A percentile compares a stretch with the other conserved stretches of the same genome.
phyloP scores from a whole-genome alignment of 2,329 filamentous ascomycete genomes.

The Trichoderma cornu-damae region DNA sequence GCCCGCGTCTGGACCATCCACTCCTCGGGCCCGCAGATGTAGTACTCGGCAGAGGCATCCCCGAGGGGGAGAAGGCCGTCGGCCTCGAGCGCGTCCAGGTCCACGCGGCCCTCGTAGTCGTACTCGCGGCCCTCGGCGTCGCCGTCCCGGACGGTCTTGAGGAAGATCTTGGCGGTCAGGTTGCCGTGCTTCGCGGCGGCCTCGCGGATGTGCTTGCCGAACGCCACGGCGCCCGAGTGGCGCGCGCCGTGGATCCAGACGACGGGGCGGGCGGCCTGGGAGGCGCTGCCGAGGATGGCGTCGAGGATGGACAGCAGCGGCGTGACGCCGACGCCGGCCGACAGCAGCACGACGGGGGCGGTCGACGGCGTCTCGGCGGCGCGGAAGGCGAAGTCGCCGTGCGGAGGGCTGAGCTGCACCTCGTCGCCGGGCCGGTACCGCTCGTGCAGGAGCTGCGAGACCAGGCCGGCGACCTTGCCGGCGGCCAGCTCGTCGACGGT shows the following conservation, averaged over 20 bases:
- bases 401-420: slow-evolving; percentile 52
- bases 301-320: slow-evolving; percentile 63
- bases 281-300: slow-evolving; percentile 36
- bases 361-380: slow-evolving; percentile 37
- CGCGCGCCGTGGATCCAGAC: slow-evolving; percentile 60
- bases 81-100: slow-evolving; percentile 51
- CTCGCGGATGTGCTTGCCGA: slow-evolving; percentile 47
- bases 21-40: slow-evolving; percentile 61
- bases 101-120: slow-evolving; percentile 53
- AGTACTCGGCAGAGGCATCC: slow-evolving; percentile 57
- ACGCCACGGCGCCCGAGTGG: slow-evolving; percentile 49
- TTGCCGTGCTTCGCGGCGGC: slow-evolving; percentile 36
- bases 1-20: slow-evolving; percentile 63
- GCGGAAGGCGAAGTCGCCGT: slow-evolving; percentile 57
- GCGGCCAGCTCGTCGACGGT: slow-evolving; percentile 31
- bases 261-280: slow-evolving; percentile 40
- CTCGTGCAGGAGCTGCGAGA: slow-evolving; percentile 51
- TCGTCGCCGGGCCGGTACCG: slow-evolving; percentile 46
- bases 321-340: slow-evolving; percentile 64
- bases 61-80: slow-evolving; percentile 51
- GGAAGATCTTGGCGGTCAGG: slow-evolving; percentile 49
- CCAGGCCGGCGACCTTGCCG: slow-evolving; percentile 40
- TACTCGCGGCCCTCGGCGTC: slow-evolving; percentile 52
- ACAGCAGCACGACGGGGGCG: slow-evolving; percentile 59
- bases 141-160: slow-evolving; percentile 43